A percentile compares a stretch with the other conserved stretches of the same genome.
Conservation (phyloP, 345 rosid genomes). For the Cochlearia excelsa region DNA sequence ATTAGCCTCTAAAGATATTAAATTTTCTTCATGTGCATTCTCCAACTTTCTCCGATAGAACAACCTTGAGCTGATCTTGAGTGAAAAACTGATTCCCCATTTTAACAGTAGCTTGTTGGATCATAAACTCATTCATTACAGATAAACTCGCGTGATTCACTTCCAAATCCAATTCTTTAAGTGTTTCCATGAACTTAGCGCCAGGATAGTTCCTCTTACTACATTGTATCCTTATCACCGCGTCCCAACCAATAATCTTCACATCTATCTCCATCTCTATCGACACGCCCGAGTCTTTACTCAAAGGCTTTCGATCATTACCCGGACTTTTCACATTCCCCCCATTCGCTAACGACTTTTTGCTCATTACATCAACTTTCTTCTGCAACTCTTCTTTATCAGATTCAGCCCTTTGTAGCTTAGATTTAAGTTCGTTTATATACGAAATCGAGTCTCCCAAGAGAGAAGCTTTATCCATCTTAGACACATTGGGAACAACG, state of each 20-base stretch:
- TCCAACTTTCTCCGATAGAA: constrained; percentile 61
- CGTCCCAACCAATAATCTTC: constrained; percentile 85
- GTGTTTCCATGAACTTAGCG: constrained; percentile 77
- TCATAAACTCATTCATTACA: constrained; percentile 85
- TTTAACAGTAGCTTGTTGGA: constrained; percentile 93
- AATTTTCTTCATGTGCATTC: constrained; percentile 29
- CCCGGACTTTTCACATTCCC: constrained; percentile 5
- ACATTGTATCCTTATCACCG: constrained; percentile 74
- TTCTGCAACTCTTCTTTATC: constrained; percentile 67
- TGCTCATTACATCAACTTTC: constrained; percentile 50
- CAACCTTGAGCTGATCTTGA: constrained; percentile 72
- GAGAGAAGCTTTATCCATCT: too few relatives aligned
- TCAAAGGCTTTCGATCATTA: constrained; percentile 17
- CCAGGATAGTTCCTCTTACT: constrained; percentile 83
- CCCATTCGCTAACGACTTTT: constrained; percentile 36
- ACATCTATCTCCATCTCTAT: constrained; percentile 81
- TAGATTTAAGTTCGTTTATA: constrained; percentile 74
- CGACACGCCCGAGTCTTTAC: constrained; percentile 18
- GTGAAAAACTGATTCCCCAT: constrained; percentile 75
- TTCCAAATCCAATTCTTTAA: constrained; percentile 83
- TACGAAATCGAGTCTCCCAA: constrained; percentile 88
- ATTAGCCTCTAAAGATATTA: constrained; percentile 1
- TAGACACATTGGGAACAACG: constrained; percentile 90
- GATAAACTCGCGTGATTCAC: constrained; percentile 88
- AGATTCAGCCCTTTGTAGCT: constrained; percentile 51